These are phyloP conservation scores for Blastobotrys americana DNA, from an alignment of 805 yeast species.

Conservation along the genomic window DNA sequence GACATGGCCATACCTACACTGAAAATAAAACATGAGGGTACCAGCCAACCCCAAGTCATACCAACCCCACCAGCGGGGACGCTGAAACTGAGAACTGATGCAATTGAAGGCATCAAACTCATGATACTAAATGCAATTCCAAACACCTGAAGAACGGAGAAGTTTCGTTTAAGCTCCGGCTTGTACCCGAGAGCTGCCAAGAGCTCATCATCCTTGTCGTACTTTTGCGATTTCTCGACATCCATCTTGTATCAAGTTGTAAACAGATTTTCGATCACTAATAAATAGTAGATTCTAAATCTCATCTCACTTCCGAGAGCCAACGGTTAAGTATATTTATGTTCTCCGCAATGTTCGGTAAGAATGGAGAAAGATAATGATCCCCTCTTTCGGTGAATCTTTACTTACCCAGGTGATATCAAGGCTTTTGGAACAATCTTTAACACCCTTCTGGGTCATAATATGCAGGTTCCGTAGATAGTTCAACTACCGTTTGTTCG, in stretches of 20 bases:
- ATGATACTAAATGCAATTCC: constrained; percentile 67
- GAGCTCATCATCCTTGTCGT: constrained; percentile 25
- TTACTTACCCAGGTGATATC: too few relatives aligned
- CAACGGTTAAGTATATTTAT: too few relatives aligned
- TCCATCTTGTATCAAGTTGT: constrained; percentile 1
- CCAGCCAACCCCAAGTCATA: constrained; percentile 67
- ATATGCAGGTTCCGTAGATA: too few relatives aligned
- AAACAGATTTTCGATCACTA: too few relatives aligned
- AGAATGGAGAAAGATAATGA: too few relatives aligned
- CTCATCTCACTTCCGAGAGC: too few relatives aligned
- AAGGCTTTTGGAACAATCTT: too few relatives aligned
- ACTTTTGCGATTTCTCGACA: not conserved
- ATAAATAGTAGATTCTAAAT: too few relatives aligned
- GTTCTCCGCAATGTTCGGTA: too few relatives aligned
- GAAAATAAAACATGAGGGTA: constrained; percentile 49
- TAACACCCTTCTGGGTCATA: too few relatives aligned
- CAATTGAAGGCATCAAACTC: constrained; percentile 56
- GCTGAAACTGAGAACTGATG: constrained; percentile 48
- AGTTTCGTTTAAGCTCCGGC: constrained; percentile 57
- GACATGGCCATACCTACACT: constrained; percentile 57
- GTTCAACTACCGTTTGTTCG: too few relatives aligned
- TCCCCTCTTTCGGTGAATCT: too few relatives aligned
- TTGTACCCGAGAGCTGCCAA: constrained; percentile 56
- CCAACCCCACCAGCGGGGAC: constrained; percentile 59
- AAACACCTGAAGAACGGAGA: constrained; percentile 55